phyloP scores from a whole-genome alignment of 768 basidiomycete genomes.

The Panaeolus cyanescens region DNA sequence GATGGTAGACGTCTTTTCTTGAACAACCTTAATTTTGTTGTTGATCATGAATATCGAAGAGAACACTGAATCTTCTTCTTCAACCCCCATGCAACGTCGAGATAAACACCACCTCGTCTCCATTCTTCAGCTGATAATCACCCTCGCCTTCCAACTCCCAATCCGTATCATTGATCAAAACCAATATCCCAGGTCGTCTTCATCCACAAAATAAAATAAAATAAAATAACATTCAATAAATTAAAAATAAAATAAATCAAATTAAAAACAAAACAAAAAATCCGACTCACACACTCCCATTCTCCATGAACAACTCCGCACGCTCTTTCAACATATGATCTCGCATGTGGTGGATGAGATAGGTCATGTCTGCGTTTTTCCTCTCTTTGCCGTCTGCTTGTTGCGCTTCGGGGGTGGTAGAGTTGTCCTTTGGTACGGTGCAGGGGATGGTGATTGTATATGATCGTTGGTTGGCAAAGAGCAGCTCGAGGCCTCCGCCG shows the following conservation, averaged over 20 bases:
- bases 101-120: conserved; percentile 95
- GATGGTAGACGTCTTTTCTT: too few species aligned
- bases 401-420: conserved; percentile 18
- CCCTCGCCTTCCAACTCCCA: conserved; percentile 98
- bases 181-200: conserved; percentile 95
- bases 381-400: conserved; percentile 19
- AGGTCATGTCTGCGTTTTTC: conserved; percentile 64
- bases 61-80: too few species aligned
- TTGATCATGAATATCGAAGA: too few species aligned
- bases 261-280: background rate
- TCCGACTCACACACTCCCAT: conserved; percentile 74
- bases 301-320: conserved; percentile 87
- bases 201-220: background rate
- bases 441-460: conserved; percentile 61
- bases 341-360: conserved; percentile 78
- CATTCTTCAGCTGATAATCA: conserved; percentile 72
- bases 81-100: conserved; percentile 94
- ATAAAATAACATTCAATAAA: conserved; percentile 1
- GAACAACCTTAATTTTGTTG: too few species aligned
- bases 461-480: conserved; percentile 71
- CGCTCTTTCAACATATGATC: conserved; percentile 81
- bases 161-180: conserved; percentile 95
- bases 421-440: conserved; percentile 38
- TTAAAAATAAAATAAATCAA: background rate
- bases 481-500: conserved; percentile 82